phyloP scores from a whole-genome alignment of 23 red algal genomes.

The Chondrus crispus region DNA sequence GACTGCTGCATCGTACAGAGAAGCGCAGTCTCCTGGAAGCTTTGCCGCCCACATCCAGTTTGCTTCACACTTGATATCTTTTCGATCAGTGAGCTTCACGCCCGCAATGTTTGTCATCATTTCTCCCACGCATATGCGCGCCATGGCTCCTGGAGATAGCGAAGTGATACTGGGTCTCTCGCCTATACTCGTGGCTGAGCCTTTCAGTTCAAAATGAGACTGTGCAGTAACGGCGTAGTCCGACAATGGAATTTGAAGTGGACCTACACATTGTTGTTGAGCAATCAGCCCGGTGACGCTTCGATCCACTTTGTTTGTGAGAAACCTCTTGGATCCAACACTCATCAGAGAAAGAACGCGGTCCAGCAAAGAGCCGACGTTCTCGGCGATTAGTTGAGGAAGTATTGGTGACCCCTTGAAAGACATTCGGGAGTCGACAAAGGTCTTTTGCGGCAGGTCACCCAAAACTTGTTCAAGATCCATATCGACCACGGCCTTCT shows the following conservation, averaged over 20 bases:
- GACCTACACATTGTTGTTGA: constrained; percentile 95
- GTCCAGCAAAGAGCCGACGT: constrained; percentile 24
- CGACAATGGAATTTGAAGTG: constrained; percentile 91
- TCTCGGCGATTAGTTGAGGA: not conserved
- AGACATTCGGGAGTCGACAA: constrained; percentile 49
- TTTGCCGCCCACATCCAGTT: constrained; percentile 99
- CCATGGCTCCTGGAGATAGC: constrained; percentile 90
- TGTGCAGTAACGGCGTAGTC: constrained; percentile 82
- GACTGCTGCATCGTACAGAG: constrained; percentile 84
- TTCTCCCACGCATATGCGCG: constrained; percentile 93
- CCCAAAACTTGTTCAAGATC: constrained; percentile 91
- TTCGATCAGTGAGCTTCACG: constrained; percentile 41
- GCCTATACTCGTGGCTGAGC: constrained; percentile 84
- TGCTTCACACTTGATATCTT: constrained; percentile 95
- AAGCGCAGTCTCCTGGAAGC: constrained; percentile 73
- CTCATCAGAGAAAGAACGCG: constrained; percentile 77
- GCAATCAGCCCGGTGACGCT: constrained; percentile 95
- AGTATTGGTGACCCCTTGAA: not conserved
- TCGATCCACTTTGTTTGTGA: constrained; percentile 98
- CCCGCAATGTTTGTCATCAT: constrained; percentile 98
- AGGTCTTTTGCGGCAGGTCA: constrained; percentile 92
- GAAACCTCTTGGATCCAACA: constrained; percentile 93
- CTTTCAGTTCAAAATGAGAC: constrained; percentile 49
- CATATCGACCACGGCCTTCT: constrained; percentile 81
- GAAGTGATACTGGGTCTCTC: constrained; percentile 70